Conservation (phyloP, 1,284 basidiomycete species). For the Ceratobasidium sp. region DNA sequence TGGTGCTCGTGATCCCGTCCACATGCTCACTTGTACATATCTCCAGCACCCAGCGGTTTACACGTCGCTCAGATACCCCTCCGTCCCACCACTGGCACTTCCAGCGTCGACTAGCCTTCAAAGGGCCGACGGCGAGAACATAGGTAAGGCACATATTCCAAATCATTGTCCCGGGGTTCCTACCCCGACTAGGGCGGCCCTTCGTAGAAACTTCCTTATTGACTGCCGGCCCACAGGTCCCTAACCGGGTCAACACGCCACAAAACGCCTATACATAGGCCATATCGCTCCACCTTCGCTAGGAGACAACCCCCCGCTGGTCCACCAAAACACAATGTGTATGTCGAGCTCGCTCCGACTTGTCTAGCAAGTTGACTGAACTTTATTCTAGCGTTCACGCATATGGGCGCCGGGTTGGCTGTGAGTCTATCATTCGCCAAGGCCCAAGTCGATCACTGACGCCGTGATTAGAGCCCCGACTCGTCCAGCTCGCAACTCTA, state of each 20-base stretch:
- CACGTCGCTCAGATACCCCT: slow-evolving; percentile 33
- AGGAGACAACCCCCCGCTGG: not conserved
- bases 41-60: not conserved
- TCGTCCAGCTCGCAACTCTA: slow-evolving; percentile 45
- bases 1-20: slow-evolving; percentile 35
- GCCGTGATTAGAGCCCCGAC: slow-evolving; percentile 29
- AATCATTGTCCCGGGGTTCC: slow-evolving; percentile 18
- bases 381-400: slow-evolving; percentile 16
- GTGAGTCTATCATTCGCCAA: slow-evolving; percentile 31
- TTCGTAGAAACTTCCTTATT: slow-evolving; percentile 13
- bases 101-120: slow-evolving; percentile 12
- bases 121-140: slow-evolving; percentile 9
- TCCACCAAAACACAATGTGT: slow-evolving; percentile 29
- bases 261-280: slow-evolving; percentile 20
- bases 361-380: slow-evolving; percentile 1
- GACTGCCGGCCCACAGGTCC: slow-evolving; percentile 17
- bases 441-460: slow-evolving; percentile 3
- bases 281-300: slow-evolving; percentile 6
- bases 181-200: not conserved
- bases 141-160: slow-evolving; percentile 29
- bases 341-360: not conserved
- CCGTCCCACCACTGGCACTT: slow-evolving; percentile 14
- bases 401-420: slow-evolving; percentile 39
- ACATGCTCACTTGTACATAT: slow-evolving; percentile 43
- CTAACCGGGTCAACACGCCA: not conserved